Evolutionary conservation across 805 yeast genomes (phyloP).

Genomic region (Lachancea sp.): DNA sequence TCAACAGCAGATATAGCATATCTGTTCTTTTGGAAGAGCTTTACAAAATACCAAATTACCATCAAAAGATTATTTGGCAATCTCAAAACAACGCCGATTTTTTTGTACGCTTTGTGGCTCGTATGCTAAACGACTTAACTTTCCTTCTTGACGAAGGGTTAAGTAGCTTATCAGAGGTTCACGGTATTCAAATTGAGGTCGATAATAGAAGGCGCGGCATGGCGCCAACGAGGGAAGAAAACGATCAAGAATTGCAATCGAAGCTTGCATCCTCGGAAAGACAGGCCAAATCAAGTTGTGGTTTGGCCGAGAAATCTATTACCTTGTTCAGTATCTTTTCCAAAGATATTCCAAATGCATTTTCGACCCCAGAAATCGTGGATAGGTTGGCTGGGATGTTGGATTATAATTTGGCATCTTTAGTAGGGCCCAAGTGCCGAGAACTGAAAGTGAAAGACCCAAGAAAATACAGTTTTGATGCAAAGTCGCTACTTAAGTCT

Average conservation of each 20-base stretch:
- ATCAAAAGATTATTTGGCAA: slow-evolving; percentile 60
- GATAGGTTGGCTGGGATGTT: slow-evolving; percentile 94
- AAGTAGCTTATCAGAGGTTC: slow-evolving; percentile 70
- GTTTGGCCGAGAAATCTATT: slow-evolving; percentile 76
- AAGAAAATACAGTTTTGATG: slow-evolving; percentile 74
- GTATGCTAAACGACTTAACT: slow-evolving; percentile 92
- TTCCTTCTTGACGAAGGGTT: slow-evolving; percentile 87
- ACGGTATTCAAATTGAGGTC: slow-evolving; percentile 61
- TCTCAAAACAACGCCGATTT: slow-evolving; percentile 68
- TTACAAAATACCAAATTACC: slow-evolving; percentile 70
- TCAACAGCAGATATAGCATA: slow-evolving; percentile 82
- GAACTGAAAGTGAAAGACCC: slow-evolving; percentile 82
- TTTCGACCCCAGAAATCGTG: slow-evolving; percentile 81
- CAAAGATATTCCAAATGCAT: slow-evolving; percentile 77
- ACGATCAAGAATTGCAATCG: slow-evolving; percentile 52
- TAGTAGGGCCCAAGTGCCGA: slow-evolving; percentile 92
- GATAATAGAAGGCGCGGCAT: slow-evolving; percentile 40
- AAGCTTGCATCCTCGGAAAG: slow-evolving; percentile 60
- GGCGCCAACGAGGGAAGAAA: slow-evolving; percentile 40
- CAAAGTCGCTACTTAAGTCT: slow-evolving; percentile 60
- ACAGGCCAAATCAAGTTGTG: slow-evolving; percentile 75
- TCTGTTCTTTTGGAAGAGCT: slow-evolving; percentile 75
- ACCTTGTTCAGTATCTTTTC: slow-evolving; percentile 76
- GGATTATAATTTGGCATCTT: slow-evolving; percentile 82
- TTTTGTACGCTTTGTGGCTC: slow-evolving; percentile 85